phyloP scores from a whole-genome alignment of 805 yeast genomes.

The Cyberlindnera misumaiensis region DNA sequence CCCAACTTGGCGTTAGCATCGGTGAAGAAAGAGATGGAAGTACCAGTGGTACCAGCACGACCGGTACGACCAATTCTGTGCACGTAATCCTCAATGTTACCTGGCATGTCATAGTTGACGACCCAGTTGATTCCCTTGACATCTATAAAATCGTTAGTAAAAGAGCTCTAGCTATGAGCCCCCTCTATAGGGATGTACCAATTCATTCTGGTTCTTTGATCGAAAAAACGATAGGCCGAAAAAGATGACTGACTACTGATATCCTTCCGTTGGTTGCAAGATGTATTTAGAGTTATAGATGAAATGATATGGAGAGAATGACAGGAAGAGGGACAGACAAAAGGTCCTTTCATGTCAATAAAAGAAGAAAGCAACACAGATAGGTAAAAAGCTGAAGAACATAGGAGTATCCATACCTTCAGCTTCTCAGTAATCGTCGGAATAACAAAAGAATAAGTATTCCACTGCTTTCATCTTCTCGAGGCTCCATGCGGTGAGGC shows the following conservation, averaged over 20 bases:
- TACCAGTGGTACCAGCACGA: slow-evolving; percentile 96
- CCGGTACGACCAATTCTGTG: slow-evolving; percentile 97
- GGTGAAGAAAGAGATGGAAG: slow-evolving; percentile 92
- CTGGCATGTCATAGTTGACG: slow-evolving; percentile 95
- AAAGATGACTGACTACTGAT: slow-evolving; percentile 1
- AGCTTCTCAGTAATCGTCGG: background rate
- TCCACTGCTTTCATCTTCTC: slow-evolving; percentile 3
- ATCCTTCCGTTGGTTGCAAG: slow-evolving; percentile 2
- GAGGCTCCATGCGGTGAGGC: background rate
- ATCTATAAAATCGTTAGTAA: slow-evolving; percentile 41
- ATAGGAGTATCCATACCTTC: slow-evolving; percentile 1
- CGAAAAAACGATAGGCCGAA: background rate
- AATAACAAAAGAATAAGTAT: background rate
- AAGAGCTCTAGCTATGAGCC: background rate
- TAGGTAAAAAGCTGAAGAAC: background rate
- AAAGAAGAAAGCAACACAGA: slow-evolving; percentile 3
- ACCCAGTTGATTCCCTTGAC: slow-evolving; percentile 96
- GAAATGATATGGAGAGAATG: slow-evolving; percentile 1
- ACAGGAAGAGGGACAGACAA: slow-evolving; percentile 2
- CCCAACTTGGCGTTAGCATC: slow-evolving; percentile 83
- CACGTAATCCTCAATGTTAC: slow-evolving; percentile 96
- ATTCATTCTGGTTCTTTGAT: slow-evolving; percentile 1
- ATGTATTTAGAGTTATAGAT: slow-evolving; percentile 5
- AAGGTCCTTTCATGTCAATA: slow-evolving; percentile 1
- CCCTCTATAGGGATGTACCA: background rate